phyloP scores from a whole-genome alignment of 257 asterid species.

The Solanum pinnatisectum region DNA sequence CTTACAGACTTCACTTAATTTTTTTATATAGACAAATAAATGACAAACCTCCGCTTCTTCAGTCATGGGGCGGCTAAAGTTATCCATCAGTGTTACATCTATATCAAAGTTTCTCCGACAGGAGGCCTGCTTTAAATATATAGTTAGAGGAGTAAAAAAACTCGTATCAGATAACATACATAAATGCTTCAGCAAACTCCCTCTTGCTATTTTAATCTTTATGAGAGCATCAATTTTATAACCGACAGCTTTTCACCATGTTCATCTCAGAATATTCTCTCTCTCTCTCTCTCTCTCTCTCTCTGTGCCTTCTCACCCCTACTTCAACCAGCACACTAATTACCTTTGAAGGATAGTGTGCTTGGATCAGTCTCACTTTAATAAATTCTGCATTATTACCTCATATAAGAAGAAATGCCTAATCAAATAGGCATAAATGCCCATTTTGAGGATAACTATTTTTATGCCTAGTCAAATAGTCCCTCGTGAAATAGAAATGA shows the following conservation, averaged over 20 bases:
- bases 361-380: background rate
- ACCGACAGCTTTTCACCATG: background rate
- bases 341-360: background rate
- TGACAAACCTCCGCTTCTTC: conserved; percentile 59
- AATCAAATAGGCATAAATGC: background rate
- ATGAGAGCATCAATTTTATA: background rate
- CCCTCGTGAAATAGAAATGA: background rate
- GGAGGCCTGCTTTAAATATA: conserved; percentile 53
- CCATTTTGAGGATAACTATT: background rate
- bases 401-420: background rate
- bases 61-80: conserved; percentile 43
- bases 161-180: background rate
- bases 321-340: background rate
- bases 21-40: background rate
- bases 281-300: background rate
- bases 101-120: conserved; percentile 76
- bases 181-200: background rate
- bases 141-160: background rate
- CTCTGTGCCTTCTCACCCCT: background rate
- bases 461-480: background rate
- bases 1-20: background rate
- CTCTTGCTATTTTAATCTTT: background rate
- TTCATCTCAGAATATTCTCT: background rate
- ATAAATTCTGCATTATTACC: background rate
- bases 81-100: conserved; percentile 58